These are phyloP conservation scores for Jamesozyma rosinii DNA, from an alignment of 805 yeast genomes.

Conservation along the genomic window DNA sequence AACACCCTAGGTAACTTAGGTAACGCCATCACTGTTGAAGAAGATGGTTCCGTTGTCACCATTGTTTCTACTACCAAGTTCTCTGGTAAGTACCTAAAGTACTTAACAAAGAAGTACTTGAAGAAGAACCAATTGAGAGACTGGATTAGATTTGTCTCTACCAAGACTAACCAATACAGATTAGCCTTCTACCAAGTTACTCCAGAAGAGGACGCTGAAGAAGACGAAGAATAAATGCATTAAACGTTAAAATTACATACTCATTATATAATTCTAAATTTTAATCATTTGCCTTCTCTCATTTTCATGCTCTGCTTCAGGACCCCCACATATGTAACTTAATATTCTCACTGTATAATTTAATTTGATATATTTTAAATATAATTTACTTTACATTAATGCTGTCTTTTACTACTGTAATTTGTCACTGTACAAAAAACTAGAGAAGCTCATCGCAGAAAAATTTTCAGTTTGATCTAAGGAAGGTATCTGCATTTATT, in stretches of 20 bases:
- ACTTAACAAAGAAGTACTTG: slow-evolving; percentile 98
- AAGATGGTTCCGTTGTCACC: slow-evolving; percentile 82
- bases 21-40: slow-evolving; percentile 82
- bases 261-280: not conserved
- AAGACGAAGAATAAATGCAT: slow-evolving; percentile 52
- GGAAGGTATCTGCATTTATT: too few relatives aligned
- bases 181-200: slow-evolving; percentile 98
- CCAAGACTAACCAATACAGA: slow-evolving; percentile 90
- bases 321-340: not conserved
- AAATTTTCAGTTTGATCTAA: too few relatives aligned
- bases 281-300: not conserved
- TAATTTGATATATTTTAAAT: too few relatives aligned
- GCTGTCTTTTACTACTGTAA: too few relatives aligned
- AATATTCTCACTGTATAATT: not conserved
- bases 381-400: too few relatives aligned
- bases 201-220: slow-evolving; percentile 79
- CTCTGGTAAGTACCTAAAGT: slow-evolving; percentile 99
- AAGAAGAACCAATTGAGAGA: slow-evolving; percentile 99
- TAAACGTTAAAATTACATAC: slow-evolving; percentile 1
- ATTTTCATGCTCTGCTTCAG: not conserved
- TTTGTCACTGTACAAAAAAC: too few relatives aligned
- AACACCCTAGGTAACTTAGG: slow-evolving; percentile 95
- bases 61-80: slow-evolving; percentile 84
- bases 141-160: slow-evolving; percentile 98
- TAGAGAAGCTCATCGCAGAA: too few relatives aligned